Base-by-base conservation (phyloP, 2,329 filamentous ascomycete species). In the Colletotrichum plurivorum region DNA sequence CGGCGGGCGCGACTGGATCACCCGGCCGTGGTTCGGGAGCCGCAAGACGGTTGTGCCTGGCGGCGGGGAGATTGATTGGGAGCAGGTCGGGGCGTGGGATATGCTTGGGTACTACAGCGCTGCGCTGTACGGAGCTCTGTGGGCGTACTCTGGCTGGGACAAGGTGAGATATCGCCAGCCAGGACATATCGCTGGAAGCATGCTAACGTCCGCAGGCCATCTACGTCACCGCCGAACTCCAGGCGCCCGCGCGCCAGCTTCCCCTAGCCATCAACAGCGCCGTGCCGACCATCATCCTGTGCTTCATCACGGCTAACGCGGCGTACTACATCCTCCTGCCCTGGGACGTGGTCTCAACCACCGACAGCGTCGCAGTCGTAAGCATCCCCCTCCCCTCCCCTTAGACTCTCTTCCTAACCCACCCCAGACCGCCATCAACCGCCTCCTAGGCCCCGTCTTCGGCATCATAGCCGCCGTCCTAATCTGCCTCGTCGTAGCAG, bases 111-210 rank as follows among this genome's bases (percentile, higher is more conserved):
- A 90, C 72, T 86, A 87, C 64, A 88, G 87, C 3, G 84, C 88
- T 1, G 89, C 89, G 0, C 80, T 91, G 1, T 91, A 91, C 72
- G 89, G 85, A 0, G 88, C 87, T 0, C 75, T 91, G 0, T 92
- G 89, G 89, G 89, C 87, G 0, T 92, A 90, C 68, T 89, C 87
- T 0, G 89, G 89, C 0, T 92, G 89, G 89, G 89, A 91, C 63
- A 91, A 90, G 79, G 88, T 87, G 46, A 79, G 82, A 58, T 4
- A n/a, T n/a, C n/a, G n/a, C n/a, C n/a, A n/a, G n/a, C n/a, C n/a
- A n/a, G n/a, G 9, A 2, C 3, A 12, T 27, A 10, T 41, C 4
- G 2, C 1, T 7, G 9, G 5, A 13, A 39, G 3, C 7, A 27
- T 4, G 13, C 36, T 22, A 25, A 71, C 20, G 46, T 22, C n/a